Percentiles rank a stretch among this genome's conserved stretches.
Conservation (phyloP, 106 monocot species). For the Dioscorea dumetorum region DNA sequence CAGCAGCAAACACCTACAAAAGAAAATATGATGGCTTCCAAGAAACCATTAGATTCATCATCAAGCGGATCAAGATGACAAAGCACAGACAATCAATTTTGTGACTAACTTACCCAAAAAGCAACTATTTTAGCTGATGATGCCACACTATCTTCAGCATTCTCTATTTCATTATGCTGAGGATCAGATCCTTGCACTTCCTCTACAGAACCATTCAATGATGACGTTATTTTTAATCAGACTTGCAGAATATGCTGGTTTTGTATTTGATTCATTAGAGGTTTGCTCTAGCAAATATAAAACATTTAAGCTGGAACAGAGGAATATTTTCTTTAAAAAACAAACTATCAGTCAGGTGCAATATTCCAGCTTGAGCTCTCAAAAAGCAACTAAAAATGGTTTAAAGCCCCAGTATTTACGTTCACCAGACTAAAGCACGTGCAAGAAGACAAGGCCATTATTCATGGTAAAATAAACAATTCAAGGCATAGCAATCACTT, state of each 20-base stretch:
- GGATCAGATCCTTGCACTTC: constrained; percentile 13
- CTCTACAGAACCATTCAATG: constrained; percentile 45
- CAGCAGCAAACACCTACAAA: constrained; percentile 53
- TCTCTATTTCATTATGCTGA: constrained; percentile 19
- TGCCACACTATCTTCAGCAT: constrained; percentile 7
- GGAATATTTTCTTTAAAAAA: background rate
- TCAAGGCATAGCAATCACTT: no score
- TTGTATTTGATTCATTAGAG: constrained; percentile 16
- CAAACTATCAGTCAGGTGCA: background rate
- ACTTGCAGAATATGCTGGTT: constrained; percentile 21
- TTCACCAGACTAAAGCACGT: background rate
- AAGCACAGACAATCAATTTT: no score
- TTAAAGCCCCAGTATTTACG: background rate
- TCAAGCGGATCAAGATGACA: no score
- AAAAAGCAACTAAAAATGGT: background rate
- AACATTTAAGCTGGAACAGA: constrained; percentile 1
- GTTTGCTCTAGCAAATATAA: constrained; percentile 9
- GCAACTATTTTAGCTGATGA: constrained; percentile 48
- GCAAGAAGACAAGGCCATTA: background rate
- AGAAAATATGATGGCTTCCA: background rate
- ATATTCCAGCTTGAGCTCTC: background rate
- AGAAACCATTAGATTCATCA: background rate
- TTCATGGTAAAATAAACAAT: background rate
- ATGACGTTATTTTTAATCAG: constrained; percentile 28
- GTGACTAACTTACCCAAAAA: constrained; percentile 38